A percentile compares a stretch with the other conserved stretches of the same genome.
Evolutionary conservation across 805 yeast species (phyloP).

Genomic region (Wickerhamiella azyma): DNA sequence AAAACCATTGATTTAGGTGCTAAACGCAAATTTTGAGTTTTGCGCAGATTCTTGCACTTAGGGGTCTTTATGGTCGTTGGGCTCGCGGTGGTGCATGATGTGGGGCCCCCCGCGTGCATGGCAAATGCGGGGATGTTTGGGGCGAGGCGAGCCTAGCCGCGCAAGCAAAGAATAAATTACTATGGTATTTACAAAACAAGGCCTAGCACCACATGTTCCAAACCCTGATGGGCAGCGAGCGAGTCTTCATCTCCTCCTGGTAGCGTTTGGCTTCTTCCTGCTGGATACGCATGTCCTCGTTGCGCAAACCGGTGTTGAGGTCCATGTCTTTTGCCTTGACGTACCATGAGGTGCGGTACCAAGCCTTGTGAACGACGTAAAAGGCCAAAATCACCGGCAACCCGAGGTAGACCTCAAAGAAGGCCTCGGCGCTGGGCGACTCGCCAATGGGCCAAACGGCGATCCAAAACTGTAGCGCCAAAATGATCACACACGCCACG

Average conservation of each 20-base stretch:
- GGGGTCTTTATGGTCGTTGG: neutral
- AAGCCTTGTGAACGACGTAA: conserved; percentile 45
- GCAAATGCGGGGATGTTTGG: too few relatives aligned
- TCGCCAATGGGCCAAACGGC: conserved; percentile 53
- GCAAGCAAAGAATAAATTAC: neutral
- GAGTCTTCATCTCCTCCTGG: conserved; percentile 34
- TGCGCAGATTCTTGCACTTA: neutral
- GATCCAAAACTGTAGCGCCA: conserved; percentile 62
- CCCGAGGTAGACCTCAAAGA: conserved; percentile 56
- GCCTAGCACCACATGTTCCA: conserved; percentile 44
- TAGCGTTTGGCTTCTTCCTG: conserved; percentile 48
- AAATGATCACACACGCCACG: conserved; percentile 38
- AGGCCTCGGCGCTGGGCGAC: conserved; percentile 31
- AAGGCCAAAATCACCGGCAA: conserved; percentile 46
- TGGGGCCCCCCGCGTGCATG: neutral
- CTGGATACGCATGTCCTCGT: conserved; percentile 31
- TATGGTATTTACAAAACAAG: neutral
- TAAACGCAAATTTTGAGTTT: neutral
- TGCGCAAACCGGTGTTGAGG: conserved; percentile 51
- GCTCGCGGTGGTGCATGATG: neutral
- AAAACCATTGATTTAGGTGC: neutral
- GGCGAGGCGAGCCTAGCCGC: neutral
- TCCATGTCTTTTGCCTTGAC: conserved; percentile 39
- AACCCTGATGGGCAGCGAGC: conserved; percentile 35
- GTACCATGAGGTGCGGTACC: conserved; percentile 26